A percentile compares a stretch with the other conserved stretches of the same genome.
Evolutionary conservation across 331 rosid species (phyloP).

Genomic region (Spiraea crenata): DNA sequence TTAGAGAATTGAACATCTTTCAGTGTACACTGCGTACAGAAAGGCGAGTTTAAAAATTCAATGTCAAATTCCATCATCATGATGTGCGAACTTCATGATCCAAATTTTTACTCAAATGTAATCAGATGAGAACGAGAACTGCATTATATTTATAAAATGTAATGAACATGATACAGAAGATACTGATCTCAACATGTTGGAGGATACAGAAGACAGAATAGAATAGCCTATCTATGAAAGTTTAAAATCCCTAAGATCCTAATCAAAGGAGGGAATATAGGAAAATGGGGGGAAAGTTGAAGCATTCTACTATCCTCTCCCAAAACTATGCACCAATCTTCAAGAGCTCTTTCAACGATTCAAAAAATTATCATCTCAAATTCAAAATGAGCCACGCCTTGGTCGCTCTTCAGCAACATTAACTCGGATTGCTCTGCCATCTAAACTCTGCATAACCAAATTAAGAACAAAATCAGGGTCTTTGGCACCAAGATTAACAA

Average conservation of each 20-base stretch:
- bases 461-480: not conserved
- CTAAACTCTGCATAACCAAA: conserved; percentile 33
- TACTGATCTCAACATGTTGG: not conserved
- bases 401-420: conserved; percentile 41
- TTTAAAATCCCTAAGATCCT: conserved; percentile 3
- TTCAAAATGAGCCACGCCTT: conserved; percentile 33
- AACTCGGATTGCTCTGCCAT: conserved; percentile 41
- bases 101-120: not conserved
- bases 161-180: not conserved
- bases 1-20: not conserved
- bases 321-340: conserved; percentile 9
- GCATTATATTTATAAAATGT: not conserved
- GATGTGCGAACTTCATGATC: too few species aligned
- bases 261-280: not conserved
- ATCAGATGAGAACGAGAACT: conserved; percentile 5
- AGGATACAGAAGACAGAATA: not conserved
- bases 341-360: conserved; percentile 1
- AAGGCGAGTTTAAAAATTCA: not conserved
- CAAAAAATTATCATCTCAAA: not conserved
- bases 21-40: not conserved
- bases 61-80: too few species aligned
- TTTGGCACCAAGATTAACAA: not conserved
- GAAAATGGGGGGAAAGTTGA: not conserved
- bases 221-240: conserved; percentile 8
- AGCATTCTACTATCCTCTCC: conserved; percentile 10